Evolutionary conservation across 129 eudicot species (phyloP).

Genomic region (Flaveria bidentis): DNA sequence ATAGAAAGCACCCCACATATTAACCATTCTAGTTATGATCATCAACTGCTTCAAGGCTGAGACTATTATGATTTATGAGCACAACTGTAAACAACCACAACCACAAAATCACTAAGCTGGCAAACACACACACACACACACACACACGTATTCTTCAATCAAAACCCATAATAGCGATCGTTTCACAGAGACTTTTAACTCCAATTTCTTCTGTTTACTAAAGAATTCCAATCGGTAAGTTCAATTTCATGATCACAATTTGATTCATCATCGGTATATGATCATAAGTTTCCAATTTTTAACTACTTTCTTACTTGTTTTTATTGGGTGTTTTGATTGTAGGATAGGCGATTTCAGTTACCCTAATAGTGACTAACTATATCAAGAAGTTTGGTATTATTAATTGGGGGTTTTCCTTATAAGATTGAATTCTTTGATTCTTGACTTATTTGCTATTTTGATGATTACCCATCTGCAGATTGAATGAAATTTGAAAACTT

Average conservation of each 20-base stretch:
- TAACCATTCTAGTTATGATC: slow-evolving; percentile 2
- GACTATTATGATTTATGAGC: neutral
- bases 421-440: slow-evolving; percentile 12
- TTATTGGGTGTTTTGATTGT: neutral
- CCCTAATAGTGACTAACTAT: slow-evolving; percentile 5
- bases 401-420: neutral
- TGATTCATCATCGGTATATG: neutral
- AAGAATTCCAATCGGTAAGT: slow-evolving; percentile 34
- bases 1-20: slow-evolving; percentile 7
- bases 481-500: slow-evolving; percentile 15
- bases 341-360: neutral
- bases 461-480: slow-evolving; percentile 14
- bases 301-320: neutral
- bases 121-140: too few relatives aligned
- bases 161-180: too few relatives aligned
- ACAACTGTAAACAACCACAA: too few relatives aligned
- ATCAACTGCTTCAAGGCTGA: slow-evolving; percentile 16
- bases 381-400: slow-evolving; percentile 9
- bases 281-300: neutral
- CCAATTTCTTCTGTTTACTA: too few relatives aligned
- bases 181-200: too few relatives aligned
- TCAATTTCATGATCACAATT: slow-evolving; percentile 23
- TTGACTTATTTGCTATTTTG: slow-evolving; percentile 14
- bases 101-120: too few relatives aligned
- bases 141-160: too few relatives aligned